These are phyloP conservation scores for Oidiodendron maius DNA, from an alignment of 495 filamentous ascomycete species.

Conservation along the genomic window DNA sequence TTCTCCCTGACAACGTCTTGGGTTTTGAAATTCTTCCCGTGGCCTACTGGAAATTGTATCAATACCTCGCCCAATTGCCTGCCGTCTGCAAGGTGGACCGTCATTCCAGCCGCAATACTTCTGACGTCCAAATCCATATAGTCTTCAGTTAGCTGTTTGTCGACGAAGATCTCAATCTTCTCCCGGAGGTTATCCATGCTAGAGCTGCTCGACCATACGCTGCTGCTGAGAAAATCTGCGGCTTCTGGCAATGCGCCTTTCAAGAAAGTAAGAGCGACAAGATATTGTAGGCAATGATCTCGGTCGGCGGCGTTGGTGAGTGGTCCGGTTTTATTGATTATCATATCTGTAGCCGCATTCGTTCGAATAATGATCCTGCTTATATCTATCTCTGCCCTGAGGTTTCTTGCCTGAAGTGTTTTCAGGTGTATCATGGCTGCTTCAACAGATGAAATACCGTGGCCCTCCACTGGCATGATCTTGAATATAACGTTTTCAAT, in stretches of 20 bases:
- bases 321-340: slow-evolving; percentile 98
- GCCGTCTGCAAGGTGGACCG: slow-evolving; percentile 85
- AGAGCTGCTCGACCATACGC: slow-evolving; percentile 77
- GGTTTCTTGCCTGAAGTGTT: slow-evolving; percentile 63
- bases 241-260: slow-evolving; percentile 81
- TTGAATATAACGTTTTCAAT: slow-evolving; percentile 99
- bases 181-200: slow-evolving; percentile 81
- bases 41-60: slow-evolving; percentile 87
- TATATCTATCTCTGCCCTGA: slow-evolving; percentile 89
- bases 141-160: slow-evolving; percentile 82
- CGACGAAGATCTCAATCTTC: slow-evolving; percentile 89
- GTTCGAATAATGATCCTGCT: slow-evolving; percentile 84
- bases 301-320: slow-evolving; percentile 99
- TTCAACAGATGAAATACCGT: slow-evolving; percentile 95
- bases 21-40: slow-evolving; percentile 28
- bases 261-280: slow-evolving; percentile 88
- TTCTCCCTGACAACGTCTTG: not conserved
- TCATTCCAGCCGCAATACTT: slow-evolving; percentile 89
- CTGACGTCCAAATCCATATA: slow-evolving; percentile 88
- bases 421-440: slow-evolving; percentile 78
- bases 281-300: slow-evolving; percentile 98
- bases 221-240: slow-evolving; percentile 80
- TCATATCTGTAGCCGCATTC: slow-evolving; percentile 92
- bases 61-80: slow-evolving; percentile 81
- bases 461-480: slow-evolving; percentile 80